Conservation (phyloP, 2,329 filamentous ascomycete species). For the Lachnellula willkommii region DNA sequence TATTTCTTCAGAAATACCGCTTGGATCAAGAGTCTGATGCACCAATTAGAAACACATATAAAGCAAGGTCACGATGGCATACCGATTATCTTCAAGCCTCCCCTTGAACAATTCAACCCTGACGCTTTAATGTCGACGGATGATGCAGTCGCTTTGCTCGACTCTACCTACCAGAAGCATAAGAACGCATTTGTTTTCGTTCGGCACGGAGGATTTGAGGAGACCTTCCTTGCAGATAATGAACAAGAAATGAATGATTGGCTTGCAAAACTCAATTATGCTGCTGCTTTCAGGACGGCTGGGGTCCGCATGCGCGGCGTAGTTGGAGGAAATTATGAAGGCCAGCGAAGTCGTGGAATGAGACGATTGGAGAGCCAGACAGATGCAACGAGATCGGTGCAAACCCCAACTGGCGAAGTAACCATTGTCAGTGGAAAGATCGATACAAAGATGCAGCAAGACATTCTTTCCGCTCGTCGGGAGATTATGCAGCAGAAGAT, state of each 20-base stretch:
- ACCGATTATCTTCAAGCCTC: slow-evolving; percentile 84
- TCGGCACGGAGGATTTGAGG: slow-evolving; percentile 78
- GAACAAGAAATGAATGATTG: slow-evolving; percentile 94
- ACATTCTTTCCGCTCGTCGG: slow-evolving; percentile 76
- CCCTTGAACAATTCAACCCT: slow-evolving; percentile 85
- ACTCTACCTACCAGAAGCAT: slow-evolving; percentile 85
- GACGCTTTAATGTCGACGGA: slow-evolving; percentile 92
- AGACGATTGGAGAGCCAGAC: slow-evolving; percentile 54
- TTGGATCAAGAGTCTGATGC: slow-evolving; percentile 88
- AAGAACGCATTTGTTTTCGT: slow-evolving; percentile 94
- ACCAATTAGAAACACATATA: slow-evolving; percentile 78
- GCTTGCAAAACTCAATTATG: slow-evolving; percentile 93
- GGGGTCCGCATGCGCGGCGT: slow-evolving; percentile 88
- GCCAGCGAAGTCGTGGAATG: slow-evolving; percentile 67
- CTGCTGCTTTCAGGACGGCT: slow-evolving; percentile 85
- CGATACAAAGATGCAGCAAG: slow-evolving; percentile 76
- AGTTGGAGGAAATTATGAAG: slow-evolving; percentile 78
- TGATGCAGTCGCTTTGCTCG: slow-evolving; percentile 81
- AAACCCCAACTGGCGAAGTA: slow-evolving; percentile 68
- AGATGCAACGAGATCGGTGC: slow-evolving; percentile 53
- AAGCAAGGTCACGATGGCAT: slow-evolving; percentile 70
- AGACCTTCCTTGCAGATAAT: slow-evolving; percentile 83
- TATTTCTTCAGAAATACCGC: slow-evolving; percentile 93
- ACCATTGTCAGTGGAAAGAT: slow-evolving; percentile 68
- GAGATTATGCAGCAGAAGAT: slow-evolving; percentile 83